Evolutionary conservation across 768 basidiomycete genomes (phyloP), one percentile per base, ranked within the genome.

Genomic region (Lactifluus hygrophoroides): DNA sequence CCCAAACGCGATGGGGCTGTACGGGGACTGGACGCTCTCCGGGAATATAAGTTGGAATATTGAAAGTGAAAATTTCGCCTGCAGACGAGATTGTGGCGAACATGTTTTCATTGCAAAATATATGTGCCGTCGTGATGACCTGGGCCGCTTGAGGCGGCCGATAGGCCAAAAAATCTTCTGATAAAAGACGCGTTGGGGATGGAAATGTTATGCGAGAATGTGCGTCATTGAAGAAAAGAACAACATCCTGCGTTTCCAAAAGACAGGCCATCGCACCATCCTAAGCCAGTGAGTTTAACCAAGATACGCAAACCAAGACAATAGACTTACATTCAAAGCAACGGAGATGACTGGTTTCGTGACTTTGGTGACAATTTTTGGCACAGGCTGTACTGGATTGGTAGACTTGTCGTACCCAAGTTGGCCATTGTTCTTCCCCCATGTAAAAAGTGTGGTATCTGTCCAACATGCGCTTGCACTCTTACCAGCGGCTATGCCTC

Each of bases 381-480:
- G 94, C 2, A 80, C 67, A 5, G 88, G 68, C 69, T 95, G 93
- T 1, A 88, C 74, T 0, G 88, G 85, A 56, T 86, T 88, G 1
- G 85, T 75, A 16, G 73, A 71, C 67, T 82, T 88, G 61, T 91
- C 87, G 63, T 94, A 94, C 1, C 94, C 94, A 3, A 98, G 77
- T 69, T 99, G 96, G 0, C 96, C 96, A 42, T 78, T 80, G 70
- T 97, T 96, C 25, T 86, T 90, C 0, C 96, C 96, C 94, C 94
- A 98, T 0, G 91, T 92, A 69, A 80, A 94, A 2, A 92, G 79
- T 43, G 82, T 74, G 10, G 65, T 64, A 4, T 74, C 73, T 0
- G 92, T 94, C 90, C 91, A 96, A 70, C 92, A 94, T 5, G 84
- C 92, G 14, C 90, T 93, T 16, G 92, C 86, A 21, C 80, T 83